phyloP scores from a whole-genome alignment of 148 eudicot species.

The Selenicereus undatus region DNA sequence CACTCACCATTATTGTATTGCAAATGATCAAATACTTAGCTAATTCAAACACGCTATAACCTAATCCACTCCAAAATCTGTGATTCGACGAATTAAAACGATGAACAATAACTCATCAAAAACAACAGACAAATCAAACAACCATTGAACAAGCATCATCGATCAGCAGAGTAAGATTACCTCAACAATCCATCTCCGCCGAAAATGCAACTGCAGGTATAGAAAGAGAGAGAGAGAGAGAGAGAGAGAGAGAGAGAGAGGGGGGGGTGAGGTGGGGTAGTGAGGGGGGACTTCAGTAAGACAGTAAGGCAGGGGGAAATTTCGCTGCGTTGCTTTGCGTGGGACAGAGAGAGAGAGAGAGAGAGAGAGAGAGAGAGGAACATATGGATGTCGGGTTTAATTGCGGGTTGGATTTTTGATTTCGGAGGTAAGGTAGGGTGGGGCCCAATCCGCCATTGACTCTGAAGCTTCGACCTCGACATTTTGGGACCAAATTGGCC shows the following conservation, averaged over 20 bases:
- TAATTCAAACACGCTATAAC: background rate
- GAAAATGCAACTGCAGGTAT: background rate
- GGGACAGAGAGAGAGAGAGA: background rate
- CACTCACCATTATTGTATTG: background rate
- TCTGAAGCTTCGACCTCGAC: background rate
- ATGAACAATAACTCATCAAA: too few relatives aligned
- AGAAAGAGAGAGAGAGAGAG: background rate
- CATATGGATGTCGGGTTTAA: background rate
- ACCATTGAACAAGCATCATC: too few relatives aligned
- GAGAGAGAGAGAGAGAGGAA: background rate
- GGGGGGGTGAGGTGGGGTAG: background rate
- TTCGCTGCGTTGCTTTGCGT: background rate
- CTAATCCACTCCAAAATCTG: background rate
- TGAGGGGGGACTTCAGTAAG: background rate
- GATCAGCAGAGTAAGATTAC: background rate
- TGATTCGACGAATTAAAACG: background rate
- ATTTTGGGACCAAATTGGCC: background rate
- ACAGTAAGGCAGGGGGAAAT: background rate
- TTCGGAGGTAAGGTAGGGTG: background rate
- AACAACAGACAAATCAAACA: background rate
- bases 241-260: background rate
- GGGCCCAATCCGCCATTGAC: background rate
- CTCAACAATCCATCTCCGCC: background rate
- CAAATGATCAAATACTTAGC: background rate
- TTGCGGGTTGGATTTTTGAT: background rate